Evolutionary conservation across 805 yeast species (phyloP), one percentile per base, ranked within the genome.

Genomic region (Candida maris): DNA sequence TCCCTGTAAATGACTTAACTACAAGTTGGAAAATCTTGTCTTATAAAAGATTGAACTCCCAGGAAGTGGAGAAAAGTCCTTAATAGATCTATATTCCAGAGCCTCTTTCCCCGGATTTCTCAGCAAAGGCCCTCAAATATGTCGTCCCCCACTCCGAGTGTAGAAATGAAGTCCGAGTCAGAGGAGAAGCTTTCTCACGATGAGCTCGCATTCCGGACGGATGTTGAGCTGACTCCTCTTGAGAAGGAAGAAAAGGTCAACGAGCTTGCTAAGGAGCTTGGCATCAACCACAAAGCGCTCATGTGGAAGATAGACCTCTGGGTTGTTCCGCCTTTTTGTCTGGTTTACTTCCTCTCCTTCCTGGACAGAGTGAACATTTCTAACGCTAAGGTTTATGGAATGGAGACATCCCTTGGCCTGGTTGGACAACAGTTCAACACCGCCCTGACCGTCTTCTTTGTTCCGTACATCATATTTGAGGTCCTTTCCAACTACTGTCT

Each of bases 331-430:
- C 79, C 87, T n/a, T 81, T 85, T 46, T 77, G 87, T 52, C 51
- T 84, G 19, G 65, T 85, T 30, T 85, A 85, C 52, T 76, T 85
- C 57, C 69, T 85, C 43, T 81, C 91, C 1, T 85, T 85, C 53
- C 62, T 85, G 52, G 94, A 85, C 57, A 70, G 94, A 57, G 89
- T 85, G 40, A 85, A 85, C 57, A 82, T 85, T 43, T 77, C 89
- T 20, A 85, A 85, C 59, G 94, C 95, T 6, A 77, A 77, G 41
- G 73, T 81, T 37, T 84, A 83, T 52, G 87, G 87, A 9, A 65
- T 85, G 66, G 68, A 68, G 15, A 59, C 51, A 1, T 83, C 78
- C 39, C 58, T 85, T 23, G 50, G 67, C 14, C 64, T 85, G 27
- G 56, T 59, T 2, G 81, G 81, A 6, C 68, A 70, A 46, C 80